Evolutionary conservation across 2,329 filamentous ascomycete genomes (phyloP).

Genomic region (Bretziella fagacearum): DNA sequence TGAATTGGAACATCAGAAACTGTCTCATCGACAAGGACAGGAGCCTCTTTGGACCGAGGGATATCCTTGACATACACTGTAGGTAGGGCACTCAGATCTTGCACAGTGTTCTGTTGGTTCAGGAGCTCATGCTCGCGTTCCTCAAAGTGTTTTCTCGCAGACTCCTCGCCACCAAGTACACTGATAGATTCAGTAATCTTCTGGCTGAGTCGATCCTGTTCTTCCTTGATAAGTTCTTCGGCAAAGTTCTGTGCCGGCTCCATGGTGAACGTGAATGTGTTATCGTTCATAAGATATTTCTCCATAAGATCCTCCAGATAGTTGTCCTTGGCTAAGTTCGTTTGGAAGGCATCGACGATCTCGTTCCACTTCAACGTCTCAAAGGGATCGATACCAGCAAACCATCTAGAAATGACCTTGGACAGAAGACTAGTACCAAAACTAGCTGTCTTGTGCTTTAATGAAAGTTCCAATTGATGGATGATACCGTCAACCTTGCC

Average conservation of each 20-base stretch:
- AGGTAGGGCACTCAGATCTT: slow-evolving; percentile 75
- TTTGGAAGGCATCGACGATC: slow-evolving; percentile 67
- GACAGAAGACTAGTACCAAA: slow-evolving; percentile 88
- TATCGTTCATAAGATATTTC: slow-evolving; percentile 78
- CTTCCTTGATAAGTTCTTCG: slow-evolving; percentile 57
- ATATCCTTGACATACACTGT: slow-evolving; percentile 83
- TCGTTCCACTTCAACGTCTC: slow-evolving; percentile 84
- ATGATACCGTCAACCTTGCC: slow-evolving; percentile 86
- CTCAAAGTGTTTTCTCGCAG: slow-evolving; percentile 55
- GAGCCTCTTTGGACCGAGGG: slow-evolving; percentile 51
- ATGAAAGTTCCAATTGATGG: slow-evolving; percentile 78
- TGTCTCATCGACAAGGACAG: slow-evolving; percentile 44
- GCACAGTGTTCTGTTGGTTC: slow-evolving; percentile 64
- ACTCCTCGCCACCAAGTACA: slow-evolving; percentile 51
- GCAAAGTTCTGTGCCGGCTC: slow-evolving; percentile 61
- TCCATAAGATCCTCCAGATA: slow-evolving; percentile 76
- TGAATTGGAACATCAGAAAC: slow-evolving; percentile 54
- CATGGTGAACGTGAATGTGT: slow-evolving; percentile 88
- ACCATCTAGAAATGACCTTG: slow-evolving; percentile 80
- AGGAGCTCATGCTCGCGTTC: slow-evolving; percentile 66
- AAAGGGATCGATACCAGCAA: slow-evolving; percentile 86
- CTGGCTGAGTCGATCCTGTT: slow-evolving; percentile 51
- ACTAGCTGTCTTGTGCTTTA: slow-evolving; percentile 92
- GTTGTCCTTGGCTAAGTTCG: slow-evolving; percentile 51
- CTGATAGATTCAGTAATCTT: slow-evolving; percentile 58